Conservation (phyloP, 306 rosid genomes). For the Quercus glauca region DNA sequence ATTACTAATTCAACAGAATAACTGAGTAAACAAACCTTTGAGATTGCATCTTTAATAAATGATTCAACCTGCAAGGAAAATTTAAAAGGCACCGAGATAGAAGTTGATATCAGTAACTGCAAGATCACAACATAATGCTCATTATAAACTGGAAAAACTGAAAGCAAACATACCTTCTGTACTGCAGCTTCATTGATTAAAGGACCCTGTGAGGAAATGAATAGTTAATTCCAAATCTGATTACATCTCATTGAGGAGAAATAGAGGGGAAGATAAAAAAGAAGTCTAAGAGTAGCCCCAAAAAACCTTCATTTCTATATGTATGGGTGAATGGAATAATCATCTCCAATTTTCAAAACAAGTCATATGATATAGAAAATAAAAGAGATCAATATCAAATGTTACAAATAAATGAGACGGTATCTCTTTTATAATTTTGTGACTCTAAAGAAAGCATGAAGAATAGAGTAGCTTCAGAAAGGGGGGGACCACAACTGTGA, state of each 20-base stretch:
- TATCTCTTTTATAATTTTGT: not conserved
- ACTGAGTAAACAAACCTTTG: slow-evolving; percentile 67
- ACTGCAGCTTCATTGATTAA: slow-evolving; percentile 98
- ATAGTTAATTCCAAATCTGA: slow-evolving; percentile 23
- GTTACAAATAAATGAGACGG: not conserved
- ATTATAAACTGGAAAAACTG: slow-evolving; percentile 17
- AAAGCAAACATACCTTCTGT: slow-evolving; percentile 58
- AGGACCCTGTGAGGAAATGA: slow-evolving; percentile 75
- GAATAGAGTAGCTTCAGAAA: not conserved
- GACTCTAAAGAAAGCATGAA: not conserved
- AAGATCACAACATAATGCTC: not conserved
- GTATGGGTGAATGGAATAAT: slow-evolving; percentile 13
- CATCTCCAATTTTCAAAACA: not conserved
- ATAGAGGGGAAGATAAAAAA: not conserved
- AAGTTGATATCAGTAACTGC: slow-evolving; percentile 8
- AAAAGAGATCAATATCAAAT: not conserved
- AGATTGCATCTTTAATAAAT: slow-evolving; percentile 73
- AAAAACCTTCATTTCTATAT: not conserved
- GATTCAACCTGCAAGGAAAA: slow-evolving; percentile 69
- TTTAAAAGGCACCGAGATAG: slow-evolving; percentile 19
- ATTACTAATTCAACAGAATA: slow-evolving; percentile 13
- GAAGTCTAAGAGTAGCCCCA: not conserved
- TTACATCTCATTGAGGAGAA: slow-evolving; percentile 20
- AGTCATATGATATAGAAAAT: not conserved
- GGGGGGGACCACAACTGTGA: slow-evolving; percentile 6